Evolutionary conservation across 495 filamentous ascomycete genomes (phyloP).

Genomic region (Glarea lozoyensis): DNA sequence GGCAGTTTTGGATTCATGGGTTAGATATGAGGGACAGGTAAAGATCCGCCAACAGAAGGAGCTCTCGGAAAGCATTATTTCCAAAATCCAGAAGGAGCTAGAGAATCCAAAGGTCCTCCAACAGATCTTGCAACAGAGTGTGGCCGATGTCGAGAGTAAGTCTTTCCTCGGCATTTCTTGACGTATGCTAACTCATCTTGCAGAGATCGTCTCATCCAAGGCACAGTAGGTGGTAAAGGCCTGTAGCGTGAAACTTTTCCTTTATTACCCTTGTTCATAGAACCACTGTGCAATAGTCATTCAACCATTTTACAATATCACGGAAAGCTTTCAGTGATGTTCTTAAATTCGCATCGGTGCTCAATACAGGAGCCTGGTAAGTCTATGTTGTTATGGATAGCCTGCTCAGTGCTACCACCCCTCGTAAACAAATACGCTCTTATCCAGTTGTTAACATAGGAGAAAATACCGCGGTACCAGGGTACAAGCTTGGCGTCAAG

Average conservation of each 20-base stretch:
- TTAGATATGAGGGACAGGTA: slow-evolving; percentile 95
- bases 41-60: slow-evolving; percentile 97
- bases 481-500: too few relatives aligned
- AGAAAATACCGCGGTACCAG: too few relatives aligned
- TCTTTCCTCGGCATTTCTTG: slow-evolving; percentile 5
- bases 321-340: too few relatives aligned
- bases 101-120: slow-evolving; percentile 92
- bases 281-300: slow-evolving; percentile 38
- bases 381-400: too few relatives aligned
- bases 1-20: slow-evolving; percentile 93
- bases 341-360: too few relatives aligned
- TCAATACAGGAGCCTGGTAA: too few relatives aligned
- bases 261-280: slow-evolving; percentile 31
- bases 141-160: slow-evolving; percentile 94
- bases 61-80: slow-evolving; percentile 83
- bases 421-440: too few relatives aligned
- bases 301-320: slow-evolving; percentile 18
- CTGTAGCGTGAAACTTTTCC: slow-evolving; percentile 29
- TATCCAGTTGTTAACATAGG: too few relatives aligned
- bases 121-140: slow-evolving; percentile 91
- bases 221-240: slow-evolving; percentile 38
- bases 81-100: slow-evolving; percentile 96
- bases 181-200: slow-evolving; percentile 5
- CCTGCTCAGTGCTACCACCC: too few relatives aligned
- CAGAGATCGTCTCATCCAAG: slow-evolving; percentile 46